Base-by-base conservation (phyloP, 768 basidiomycete species). In the Basidioascus undulatus region DNA sequence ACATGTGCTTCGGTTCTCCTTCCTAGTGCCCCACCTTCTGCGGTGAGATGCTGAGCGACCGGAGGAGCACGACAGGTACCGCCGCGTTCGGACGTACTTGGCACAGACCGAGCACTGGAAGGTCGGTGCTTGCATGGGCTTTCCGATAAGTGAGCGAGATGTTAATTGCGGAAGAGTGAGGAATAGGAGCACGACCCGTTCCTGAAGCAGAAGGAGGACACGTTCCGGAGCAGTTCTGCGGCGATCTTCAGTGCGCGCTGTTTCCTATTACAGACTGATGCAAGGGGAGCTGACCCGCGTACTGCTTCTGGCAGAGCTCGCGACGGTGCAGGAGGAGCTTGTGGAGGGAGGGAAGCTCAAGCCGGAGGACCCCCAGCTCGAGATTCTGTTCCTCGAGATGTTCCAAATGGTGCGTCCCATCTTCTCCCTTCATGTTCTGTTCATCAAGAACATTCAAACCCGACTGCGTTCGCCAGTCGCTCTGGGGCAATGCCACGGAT, bases 401-500 rank as follows among this genome's bases (percentile, higher is more conserved):
- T 63, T 80, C 7, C 79, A 84, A 52, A 82, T 86, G 70, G 79
- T n/a, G n/a, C n/a, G n/a, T n/a, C n/a, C n/a, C n/a, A n/a, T n/a
- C n/a, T n/a, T n/a, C n/a, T n/a, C n/a, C n/a, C n/a, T n/a, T n/a
- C n/a, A n/a, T n/a, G n/a, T n/a, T n/a, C n/a, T n/a, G n/a, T n/a
- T n/a, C n/a, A n/a, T n/a, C n/a, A n/a, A n/a, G n/a, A n/a, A n/a
- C n/a, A n/a, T n/a, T n/a, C n/a, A n/a, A n/a, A n/a, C n/a, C n/a
- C n/a, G n/a, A n/a, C n/a, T n/a, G n/a, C n/a, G n/a, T n/a, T n/a
- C n/a, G n/a, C n/a, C n/a, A n/a, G n/a, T n/a, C n/a, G n/a, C 49
- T 62, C 26, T 87, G 83, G 84, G 87, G 87, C 34, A 94, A 94
- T 55, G 84, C 86, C 12, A 92, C 86, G 20, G 89, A 98, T 57